A percentile compares a stretch with the other conserved stretches of the same genome.
Evolutionary conservation across 2,329 filamentous ascomycete genomes (phyloP).

Genomic region (Claviceps purpurea): DNA sequence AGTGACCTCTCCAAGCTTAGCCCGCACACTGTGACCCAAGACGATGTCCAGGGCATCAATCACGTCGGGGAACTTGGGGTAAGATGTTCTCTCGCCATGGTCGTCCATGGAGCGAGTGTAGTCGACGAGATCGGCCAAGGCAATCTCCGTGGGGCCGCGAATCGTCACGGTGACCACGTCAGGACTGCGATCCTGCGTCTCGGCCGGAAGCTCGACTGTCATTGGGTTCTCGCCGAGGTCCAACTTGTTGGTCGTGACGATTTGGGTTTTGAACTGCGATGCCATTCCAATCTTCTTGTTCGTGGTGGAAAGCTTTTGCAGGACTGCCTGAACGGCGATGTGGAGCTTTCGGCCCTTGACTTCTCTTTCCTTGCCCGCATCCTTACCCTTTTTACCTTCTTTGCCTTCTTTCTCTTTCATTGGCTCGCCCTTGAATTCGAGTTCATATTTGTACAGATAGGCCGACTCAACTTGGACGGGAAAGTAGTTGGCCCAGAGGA

Average conservation of each 20-base stretch:
- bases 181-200: slow-evolving; percentile 16
- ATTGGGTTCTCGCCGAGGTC: slow-evolving; percentile 21
- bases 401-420: slow-evolving; percentile 20
- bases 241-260: slow-evolving; percentile 27
- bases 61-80: slow-evolving; percentile 34
- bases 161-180: slow-evolving; percentile 30
- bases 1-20: slow-evolving; percentile 18
- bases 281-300: slow-evolving; percentile 22
- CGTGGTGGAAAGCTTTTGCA: slow-evolving; percentile 21
- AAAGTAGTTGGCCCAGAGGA: slow-evolving; percentile 44
- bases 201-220: slow-evolving; percentile 19
- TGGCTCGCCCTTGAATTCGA: slow-evolving; percentile 19
- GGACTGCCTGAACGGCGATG: slow-evolving; percentile 24
- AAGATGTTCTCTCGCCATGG: slow-evolving; percentile 20
- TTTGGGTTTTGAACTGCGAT: slow-evolving; percentile 37
- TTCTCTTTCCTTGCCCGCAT: slow-evolving; percentile 11
- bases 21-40: slow-evolving; percentile 30
- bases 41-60: slow-evolving; percentile 41
- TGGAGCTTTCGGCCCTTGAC: slow-evolving; percentile 31
- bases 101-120: slow-evolving; percentile 32
- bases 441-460: slow-evolving; percentile 30
- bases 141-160: slow-evolving; percentile 23
- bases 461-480: slow-evolving; percentile 24
- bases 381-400: slow-evolving; percentile 19
- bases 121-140: slow-evolving; percentile 26